phyloP scores from a whole-genome alignment of 2,329 filamentous ascomycete genomes.

The Leptographium wingfieldii region DNA sequence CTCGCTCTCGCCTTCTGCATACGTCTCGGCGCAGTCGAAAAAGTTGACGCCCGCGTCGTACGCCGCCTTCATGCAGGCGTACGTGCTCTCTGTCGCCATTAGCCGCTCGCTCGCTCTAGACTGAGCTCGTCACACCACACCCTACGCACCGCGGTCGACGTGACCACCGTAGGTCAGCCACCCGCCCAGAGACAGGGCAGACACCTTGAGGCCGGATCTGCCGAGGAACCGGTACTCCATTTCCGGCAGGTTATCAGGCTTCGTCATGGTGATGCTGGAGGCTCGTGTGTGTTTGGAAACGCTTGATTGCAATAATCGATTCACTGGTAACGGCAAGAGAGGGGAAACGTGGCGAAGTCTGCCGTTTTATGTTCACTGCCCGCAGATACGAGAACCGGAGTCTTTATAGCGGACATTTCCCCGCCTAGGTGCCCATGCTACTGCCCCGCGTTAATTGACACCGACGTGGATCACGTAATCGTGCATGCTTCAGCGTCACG shows the following conservation, averaged over 20 bases:
- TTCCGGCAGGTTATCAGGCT: constrained; percentile 5
- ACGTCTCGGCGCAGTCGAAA: constrained; percentile 50
- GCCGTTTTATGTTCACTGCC: neutral
- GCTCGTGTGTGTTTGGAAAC: neutral
- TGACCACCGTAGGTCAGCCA: constrained; percentile 34
- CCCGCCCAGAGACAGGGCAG: constrained; percentile 33
- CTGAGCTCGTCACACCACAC: too few species aligned
- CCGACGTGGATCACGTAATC: too few species aligned
- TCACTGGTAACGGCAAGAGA: too few species aligned
- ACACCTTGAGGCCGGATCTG: constrained; percentile 11
- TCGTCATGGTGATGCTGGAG: neutral
- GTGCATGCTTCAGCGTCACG: too few species aligned
- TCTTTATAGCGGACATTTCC: neutral
- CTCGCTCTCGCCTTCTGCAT: constrained; percentile 35
- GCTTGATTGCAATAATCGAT: too few species aligned
- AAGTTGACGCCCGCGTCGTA: constrained; percentile 51
- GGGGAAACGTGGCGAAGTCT: neutral
- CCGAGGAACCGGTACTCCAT: constrained; percentile 5
- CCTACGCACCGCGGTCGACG: constrained; percentile 16
- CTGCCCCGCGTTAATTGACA: too few species aligned
- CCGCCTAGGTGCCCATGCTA: neutral
- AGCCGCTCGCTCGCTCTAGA: too few species aligned
- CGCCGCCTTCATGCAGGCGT: constrained; percentile 49
- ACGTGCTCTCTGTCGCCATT: constrained; percentile 35
- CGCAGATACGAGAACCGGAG: neutral